phyloP scores from a whole-genome alignment of 768 basidiomycete genomes.

The Coprinopsis strossmayeri region DNA sequence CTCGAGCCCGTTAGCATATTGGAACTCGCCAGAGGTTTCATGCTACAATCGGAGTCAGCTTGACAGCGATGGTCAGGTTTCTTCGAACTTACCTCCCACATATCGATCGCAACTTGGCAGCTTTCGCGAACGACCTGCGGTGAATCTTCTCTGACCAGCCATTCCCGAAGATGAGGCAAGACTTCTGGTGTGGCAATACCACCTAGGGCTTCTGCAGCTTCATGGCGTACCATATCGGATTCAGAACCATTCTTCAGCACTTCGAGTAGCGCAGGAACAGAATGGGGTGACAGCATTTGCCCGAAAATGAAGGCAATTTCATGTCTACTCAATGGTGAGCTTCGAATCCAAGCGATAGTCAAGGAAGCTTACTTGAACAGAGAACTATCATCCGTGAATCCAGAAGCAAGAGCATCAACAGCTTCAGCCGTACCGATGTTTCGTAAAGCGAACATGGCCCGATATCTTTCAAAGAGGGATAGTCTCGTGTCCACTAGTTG shows the following conservation, averaged over 20 bases:
- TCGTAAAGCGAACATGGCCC: conserved; percentile 96
- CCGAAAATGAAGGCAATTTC: conserved; percentile 99
- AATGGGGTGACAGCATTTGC: conserved; percentile 83
- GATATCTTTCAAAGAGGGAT: conserved; percentile 87
- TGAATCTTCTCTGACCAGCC: conserved; percentile 71
- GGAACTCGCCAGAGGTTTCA: conserved; percentile 76
- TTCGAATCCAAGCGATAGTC: not conserved
- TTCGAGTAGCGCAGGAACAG: conserved; percentile 76
- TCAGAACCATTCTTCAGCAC: conserved; percentile 71
- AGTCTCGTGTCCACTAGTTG: conserved; percentile 60
- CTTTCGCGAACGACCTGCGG: conserved; percentile 92
- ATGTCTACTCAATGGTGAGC: conserved; percentile 47
- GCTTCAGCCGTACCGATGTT: conserved; percentile 86
- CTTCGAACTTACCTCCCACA: conserved; percentile 80
- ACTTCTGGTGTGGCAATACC: conserved; percentile 94
- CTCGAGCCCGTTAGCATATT: conserved; percentile 54
- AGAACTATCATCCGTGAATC: conserved; percentile 84
- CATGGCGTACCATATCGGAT: conserved; percentile 96
- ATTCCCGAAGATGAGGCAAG: conserved; percentile 78
- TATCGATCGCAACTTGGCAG: conserved; percentile 93
- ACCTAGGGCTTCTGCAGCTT: conserved; percentile 98
- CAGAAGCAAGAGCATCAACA: conserved; percentile 85
- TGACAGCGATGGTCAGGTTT: not conserved
- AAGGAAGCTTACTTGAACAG: conserved; percentile 75
- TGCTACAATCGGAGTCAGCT: conserved; percentile 36